These are phyloP conservation scores for Ogataea thermomethanolica DNA, from an alignment of 805 yeast species.

Conservation along the genomic window DNA sequence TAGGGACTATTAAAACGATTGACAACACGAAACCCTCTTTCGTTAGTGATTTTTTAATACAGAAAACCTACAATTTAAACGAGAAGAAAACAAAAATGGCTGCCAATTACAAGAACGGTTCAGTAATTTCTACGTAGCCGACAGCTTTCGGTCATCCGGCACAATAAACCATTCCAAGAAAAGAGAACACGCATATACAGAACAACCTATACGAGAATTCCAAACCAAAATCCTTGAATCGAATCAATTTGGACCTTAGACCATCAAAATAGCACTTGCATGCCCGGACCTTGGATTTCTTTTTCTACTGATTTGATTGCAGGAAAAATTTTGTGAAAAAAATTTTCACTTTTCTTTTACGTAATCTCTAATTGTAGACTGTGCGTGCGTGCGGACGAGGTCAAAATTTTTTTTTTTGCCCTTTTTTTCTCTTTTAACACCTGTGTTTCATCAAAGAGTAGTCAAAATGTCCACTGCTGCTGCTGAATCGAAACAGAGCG, in stretches of 20 bases:
- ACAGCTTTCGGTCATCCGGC: neutral
- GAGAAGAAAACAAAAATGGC: slow-evolving; percentile 1
- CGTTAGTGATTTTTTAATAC: slow-evolving; percentile 1
- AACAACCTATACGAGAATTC: neutral
- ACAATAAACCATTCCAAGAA: neutral
- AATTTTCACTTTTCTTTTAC: slow-evolving; percentile 12
- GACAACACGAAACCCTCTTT: slow-evolving; percentile 5
- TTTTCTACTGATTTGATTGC: slow-evolving; percentile 2
- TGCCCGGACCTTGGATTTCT: slow-evolving; percentile 1
- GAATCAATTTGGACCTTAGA: neutral
- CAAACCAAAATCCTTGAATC: neutral
- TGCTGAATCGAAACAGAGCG: slow-evolving; percentile 59
- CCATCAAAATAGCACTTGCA: neutral
- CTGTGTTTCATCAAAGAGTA: slow-evolving; percentile 12
- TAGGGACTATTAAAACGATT: neutral
- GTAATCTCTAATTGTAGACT: slow-evolving; percentile 8
- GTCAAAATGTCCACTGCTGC: slow-evolving; percentile 32
- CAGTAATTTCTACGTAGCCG: neutral
- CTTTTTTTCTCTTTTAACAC: slow-evolving; percentile 10
- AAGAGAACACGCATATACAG: too few relatives aligned
- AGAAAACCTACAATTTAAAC: slow-evolving; percentile 4
- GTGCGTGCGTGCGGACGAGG: slow-evolving; percentile 12
- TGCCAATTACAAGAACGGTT: slow-evolving; percentile 3
- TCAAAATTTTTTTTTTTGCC: slow-evolving; percentile 12
- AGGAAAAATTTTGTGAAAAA: slow-evolving; percentile 5